A percentile compares a stretch with the other conserved stretches of the same genome.
phyloP scores from a whole-genome alignment of 331 rosid genomes.

The Malus hybrid region DNA sequence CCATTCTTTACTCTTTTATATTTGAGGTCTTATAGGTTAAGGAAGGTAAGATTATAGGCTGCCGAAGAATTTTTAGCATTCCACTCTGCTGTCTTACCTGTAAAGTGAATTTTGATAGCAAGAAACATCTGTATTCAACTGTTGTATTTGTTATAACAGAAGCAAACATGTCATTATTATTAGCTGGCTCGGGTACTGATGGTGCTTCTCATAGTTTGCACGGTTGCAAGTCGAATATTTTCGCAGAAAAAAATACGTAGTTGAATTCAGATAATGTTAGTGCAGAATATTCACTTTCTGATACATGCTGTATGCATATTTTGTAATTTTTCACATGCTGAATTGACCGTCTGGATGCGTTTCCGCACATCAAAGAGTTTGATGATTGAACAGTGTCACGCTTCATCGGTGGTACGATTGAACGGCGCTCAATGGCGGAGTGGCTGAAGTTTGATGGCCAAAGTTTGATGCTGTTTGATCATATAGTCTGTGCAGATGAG shows the following conservation, averaged over 20 bases:
- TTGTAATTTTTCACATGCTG: not conserved
- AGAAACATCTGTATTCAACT: slow-evolving; percentile 46
- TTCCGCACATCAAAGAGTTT: not conserved
- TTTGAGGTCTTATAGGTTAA: slow-evolving; percentile 49
- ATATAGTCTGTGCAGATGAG: not conserved
- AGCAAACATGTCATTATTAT: slow-evolving; percentile 26
- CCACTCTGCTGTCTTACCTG: slow-evolving; percentile 54
- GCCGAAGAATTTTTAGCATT: slow-evolving; percentile 52
- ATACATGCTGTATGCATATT: not conserved
- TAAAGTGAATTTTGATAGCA: slow-evolving; percentile 97
- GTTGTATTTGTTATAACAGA: slow-evolving; percentile 47
- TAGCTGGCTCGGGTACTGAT: slow-evolving; percentile 16
- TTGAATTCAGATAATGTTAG: not conserved
- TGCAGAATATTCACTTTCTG: not conserved
- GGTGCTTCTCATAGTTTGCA: slow-evolving; percentile 19
- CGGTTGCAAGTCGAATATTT: slow-evolving; percentile 1
- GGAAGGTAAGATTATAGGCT: slow-evolving; percentile 66
- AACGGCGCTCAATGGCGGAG: not conserved
- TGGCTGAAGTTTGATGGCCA: not conserved
- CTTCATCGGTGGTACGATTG: not conserved
- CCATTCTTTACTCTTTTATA: slow-evolving; percentile 48
- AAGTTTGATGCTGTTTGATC: not conserved
- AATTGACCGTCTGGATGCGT: not conserved
- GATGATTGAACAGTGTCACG: not conserved
- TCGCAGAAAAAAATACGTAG: not conserved